These are phyloP conservation scores for Cokeromyces recurvatus DNA, from an alignment of 371 early-diverging fungal genomes.

Conservation along the genomic window DNA sequence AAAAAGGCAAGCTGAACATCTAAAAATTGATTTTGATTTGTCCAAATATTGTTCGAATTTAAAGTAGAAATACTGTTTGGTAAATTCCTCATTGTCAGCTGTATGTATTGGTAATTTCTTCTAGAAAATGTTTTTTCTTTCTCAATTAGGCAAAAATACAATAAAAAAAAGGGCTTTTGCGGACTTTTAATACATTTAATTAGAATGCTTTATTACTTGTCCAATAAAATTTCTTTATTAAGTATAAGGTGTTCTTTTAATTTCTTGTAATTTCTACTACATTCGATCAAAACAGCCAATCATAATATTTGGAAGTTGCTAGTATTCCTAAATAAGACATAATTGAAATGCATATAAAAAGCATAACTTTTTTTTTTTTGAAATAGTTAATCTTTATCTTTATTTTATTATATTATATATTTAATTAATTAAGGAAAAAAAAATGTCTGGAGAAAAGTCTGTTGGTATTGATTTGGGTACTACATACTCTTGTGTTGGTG, in stretches of 20 bases:
- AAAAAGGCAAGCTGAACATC: too few species aligned
- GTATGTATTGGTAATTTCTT: too few species aligned
- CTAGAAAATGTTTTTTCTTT: too few species aligned
- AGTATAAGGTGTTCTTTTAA: constrained; percentile 1
- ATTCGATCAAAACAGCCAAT: constrained; percentile 6
- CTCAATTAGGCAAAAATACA: too few species aligned
- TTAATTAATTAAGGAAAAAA: not conserved
- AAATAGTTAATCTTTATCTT: not conserved
- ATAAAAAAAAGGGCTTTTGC: too few species aligned
- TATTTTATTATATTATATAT: not conserved
- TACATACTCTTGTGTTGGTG: constrained; percentile 94
- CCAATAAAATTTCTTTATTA: not conserved
- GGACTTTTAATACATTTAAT: not conserved
- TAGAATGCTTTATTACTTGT: not conserved
- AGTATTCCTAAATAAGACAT: constrained; percentile 1
- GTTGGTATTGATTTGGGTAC: constrained; percentile 93
- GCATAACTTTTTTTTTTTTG: not conserved
- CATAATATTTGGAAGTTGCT: constrained; percentile 6
- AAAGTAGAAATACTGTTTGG: too few species aligned
- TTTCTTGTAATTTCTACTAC: constrained; percentile 13
- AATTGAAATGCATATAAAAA: constrained; percentile 1
- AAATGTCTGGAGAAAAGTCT: constrained; percentile 10
- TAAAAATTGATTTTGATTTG: too few species aligned
- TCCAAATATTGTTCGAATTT: too few species aligned
- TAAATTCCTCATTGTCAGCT: too few species aligned